phyloP scores from a whole-genome alignment of 306 rosid species.

The Rosa lucieae region DNA sequence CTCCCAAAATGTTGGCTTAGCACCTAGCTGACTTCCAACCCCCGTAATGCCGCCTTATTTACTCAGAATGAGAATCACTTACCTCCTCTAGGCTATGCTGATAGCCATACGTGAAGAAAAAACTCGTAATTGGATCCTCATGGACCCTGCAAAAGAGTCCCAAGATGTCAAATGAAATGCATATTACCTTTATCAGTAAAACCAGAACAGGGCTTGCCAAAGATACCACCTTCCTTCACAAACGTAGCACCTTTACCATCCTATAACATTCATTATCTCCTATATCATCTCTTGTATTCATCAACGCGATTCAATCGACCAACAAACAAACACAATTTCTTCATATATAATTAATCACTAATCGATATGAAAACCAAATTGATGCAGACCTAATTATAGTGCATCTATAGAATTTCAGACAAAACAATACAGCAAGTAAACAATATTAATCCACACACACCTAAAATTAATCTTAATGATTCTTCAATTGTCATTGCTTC shows the following conservation, averaged over 20 bases:
- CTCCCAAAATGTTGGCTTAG: background rate
- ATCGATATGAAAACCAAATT: background rate
- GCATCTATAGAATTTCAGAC: too few species aligned
- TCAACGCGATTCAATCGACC: background rate
- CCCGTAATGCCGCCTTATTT: background rate
- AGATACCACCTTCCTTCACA: background rate
- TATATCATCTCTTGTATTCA: background rate
- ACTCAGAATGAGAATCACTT: background rate
- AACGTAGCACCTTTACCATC: background rate
- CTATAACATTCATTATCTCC: too few species aligned
- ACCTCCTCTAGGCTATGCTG: background rate
- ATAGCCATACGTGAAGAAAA: background rate
- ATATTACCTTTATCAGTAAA: background rate
- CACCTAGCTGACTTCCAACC: background rate
- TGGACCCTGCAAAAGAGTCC: background rate
- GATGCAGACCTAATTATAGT: background rate
- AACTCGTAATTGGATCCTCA: background rate
- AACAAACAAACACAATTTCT: background rate
- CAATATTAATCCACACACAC: too few species aligned
- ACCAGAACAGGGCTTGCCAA: background rate
- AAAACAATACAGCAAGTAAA: too few species aligned
- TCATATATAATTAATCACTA: background rate
- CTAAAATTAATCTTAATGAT: too few species aligned
- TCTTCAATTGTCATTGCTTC: too few species aligned
- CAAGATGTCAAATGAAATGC: background rate